phyloP scores from a whole-genome alignment of 495 filamentous ascomycete species.

The Penicillium fimorum region DNA sequence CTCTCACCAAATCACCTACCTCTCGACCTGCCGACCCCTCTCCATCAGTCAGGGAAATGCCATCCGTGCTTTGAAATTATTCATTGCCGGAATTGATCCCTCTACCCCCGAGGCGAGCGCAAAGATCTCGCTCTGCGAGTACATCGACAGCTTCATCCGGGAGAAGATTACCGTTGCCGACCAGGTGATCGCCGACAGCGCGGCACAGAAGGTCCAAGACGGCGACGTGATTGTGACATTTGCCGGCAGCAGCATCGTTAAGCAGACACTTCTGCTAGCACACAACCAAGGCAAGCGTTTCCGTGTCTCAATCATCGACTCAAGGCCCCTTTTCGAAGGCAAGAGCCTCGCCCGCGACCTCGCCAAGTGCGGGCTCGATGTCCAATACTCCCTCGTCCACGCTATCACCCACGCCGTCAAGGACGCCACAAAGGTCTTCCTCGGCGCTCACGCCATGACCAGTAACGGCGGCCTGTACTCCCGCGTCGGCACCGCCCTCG shows the following conservation, averaged over 20 bases:
- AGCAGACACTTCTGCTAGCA: slow-evolving; percentile 74
- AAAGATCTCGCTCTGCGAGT: slow-evolving; percentile 69
- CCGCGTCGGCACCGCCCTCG: slow-evolving; percentile 79
- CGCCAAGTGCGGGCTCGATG: slow-evolving; percentile 63
- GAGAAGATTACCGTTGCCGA: slow-evolving; percentile 87
- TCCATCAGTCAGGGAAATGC: slow-evolving; percentile 94
- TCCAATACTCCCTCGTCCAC: slow-evolving; percentile 77
- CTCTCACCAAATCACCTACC: slow-evolving; percentile 91
- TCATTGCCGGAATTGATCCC: slow-evolving; percentile 82
- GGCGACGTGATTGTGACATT: slow-evolving; percentile 86
- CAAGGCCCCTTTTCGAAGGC: slow-evolving; percentile 76
- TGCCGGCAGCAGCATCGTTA: slow-evolving; percentile 82
- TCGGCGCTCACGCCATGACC: slow-evolving; percentile 89
- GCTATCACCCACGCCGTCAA: slow-evolving; percentile 69
- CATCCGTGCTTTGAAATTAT: slow-evolving; percentile 87
- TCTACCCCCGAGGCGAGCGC: slow-evolving; percentile 73
- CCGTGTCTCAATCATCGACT: slow-evolving; percentile 81
- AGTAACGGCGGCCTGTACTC: slow-evolving; percentile 86
- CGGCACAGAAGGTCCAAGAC: slow-evolving; percentile 68
- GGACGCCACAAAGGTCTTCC: slow-evolving; percentile 73
- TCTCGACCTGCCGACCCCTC: slow-evolving; percentile 87
- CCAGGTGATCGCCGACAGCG: slow-evolving; percentile 75
- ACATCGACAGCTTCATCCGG: slow-evolving; percentile 86
- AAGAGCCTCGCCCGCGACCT: slow-evolving; percentile 69
- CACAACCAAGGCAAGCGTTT: slow-evolving; percentile 68